Evolutionary conservation across 495 filamentous ascomycete genomes (phyloP).

Genomic region (Annulohypoxylon maeteangense): DNA sequence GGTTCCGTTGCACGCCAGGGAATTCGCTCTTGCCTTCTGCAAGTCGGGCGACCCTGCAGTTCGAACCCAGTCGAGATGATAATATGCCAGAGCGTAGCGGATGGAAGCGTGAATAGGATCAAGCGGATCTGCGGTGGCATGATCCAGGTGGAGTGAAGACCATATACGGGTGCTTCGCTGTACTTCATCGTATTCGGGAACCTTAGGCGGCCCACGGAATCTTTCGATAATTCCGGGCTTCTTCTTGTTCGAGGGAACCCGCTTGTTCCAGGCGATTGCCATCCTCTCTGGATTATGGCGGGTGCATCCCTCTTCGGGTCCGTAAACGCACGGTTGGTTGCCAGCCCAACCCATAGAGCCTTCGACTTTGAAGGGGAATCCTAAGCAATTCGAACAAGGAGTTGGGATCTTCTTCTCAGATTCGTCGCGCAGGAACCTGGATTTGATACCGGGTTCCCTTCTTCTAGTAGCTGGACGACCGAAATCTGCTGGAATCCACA

Average conservation of each 20-base stretch:
- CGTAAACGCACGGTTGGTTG: slow-evolving; percentile 47
- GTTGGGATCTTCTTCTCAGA: background rate
- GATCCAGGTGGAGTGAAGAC: slow-evolving; percentile 30
- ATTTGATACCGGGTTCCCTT: background rate
- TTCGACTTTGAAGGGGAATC: slow-evolving; percentile 24
- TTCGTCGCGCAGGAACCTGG: background rate
- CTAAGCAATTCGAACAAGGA: background rate
- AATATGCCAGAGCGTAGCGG: slow-evolving; percentile 40
- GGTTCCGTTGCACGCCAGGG: slow-evolving; percentile 20
- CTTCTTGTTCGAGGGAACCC: slow-evolving; percentile 32
- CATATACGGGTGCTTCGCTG: slow-evolving; percentile 17
- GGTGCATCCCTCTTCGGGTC: slow-evolving; percentile 43
- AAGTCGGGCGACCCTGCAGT: background rate
- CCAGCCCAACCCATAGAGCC: slow-evolving; percentile 39
- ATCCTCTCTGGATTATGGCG: slow-evolving; percentile 41
- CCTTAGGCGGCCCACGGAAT: background rate
- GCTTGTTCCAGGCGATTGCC: slow-evolving; percentile 37
- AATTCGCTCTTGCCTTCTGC: slow-evolving; percentile 1
- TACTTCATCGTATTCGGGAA: slow-evolving; percentile 15
- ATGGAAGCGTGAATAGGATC: slow-evolving; percentile 41
- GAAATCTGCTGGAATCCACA: background rate
- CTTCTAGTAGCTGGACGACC: background rate
- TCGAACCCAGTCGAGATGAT: slow-evolving; percentile 40
- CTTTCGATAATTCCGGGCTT: slow-evolving; percentile 11
- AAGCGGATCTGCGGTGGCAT: slow-evolving; percentile 25